Evolutionary conservation across 306 rosid species (phyloP).

Genomic region (Abrus pulchellus): DNA sequence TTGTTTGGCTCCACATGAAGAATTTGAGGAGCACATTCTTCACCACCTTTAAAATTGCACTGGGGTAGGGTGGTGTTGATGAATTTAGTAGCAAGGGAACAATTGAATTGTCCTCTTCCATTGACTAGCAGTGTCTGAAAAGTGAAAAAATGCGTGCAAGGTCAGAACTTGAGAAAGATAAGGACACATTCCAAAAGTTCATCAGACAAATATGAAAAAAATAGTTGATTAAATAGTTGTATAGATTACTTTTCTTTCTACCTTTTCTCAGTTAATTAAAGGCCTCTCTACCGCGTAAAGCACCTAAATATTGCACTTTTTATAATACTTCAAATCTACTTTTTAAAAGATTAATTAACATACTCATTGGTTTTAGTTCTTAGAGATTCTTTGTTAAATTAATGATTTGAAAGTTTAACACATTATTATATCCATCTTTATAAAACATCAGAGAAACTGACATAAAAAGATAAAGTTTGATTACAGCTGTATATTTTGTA

Average conservation of each 20-base stretch:
- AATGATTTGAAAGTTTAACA: too few species aligned
- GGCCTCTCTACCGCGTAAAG: background rate
- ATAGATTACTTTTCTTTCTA: background rate
- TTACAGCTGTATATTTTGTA: background rate
- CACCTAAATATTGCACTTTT: too few species aligned
- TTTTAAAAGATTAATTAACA: background rate
- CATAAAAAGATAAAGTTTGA: too few species aligned
- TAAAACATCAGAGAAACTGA: too few species aligned
- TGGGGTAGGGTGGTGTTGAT: constrained; percentile 41
- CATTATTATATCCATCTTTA: too few species aligned
- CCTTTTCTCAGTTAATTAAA: background rate
- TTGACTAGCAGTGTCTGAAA: constrained; percentile 69
- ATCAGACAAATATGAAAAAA: too few species aligned
- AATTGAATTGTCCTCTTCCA: constrained; percentile 85
- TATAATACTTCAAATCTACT: background rate
- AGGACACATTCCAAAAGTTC: too few species aligned
- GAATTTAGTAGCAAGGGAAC: constrained; percentile 65
- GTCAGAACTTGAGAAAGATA: background rate
- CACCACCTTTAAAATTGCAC: constrained; percentile 64
- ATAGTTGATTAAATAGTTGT: too few species aligned
- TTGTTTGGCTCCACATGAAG: constrained; percentile 73
- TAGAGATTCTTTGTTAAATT: too few species aligned
- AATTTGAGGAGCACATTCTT: constrained; percentile 78
- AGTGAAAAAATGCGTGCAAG: background rate
- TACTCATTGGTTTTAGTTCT: background rate